Evolutionary conservation across 2,329 filamentous ascomycete genomes (phyloP).

Genomic region (Aspergillus transmontanensis): DNA sequence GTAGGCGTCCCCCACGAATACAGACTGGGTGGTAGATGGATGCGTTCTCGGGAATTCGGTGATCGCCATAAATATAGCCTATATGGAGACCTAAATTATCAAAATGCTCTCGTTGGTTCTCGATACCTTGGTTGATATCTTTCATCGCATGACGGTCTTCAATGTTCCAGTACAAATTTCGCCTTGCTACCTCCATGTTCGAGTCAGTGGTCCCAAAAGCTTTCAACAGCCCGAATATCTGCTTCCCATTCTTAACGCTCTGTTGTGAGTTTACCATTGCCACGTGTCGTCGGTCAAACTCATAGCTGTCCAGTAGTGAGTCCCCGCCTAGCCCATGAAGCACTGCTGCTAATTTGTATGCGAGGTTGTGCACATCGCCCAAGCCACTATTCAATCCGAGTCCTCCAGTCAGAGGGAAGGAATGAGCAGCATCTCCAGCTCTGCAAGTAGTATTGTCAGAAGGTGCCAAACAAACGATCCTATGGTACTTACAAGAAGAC

Average conservation of each 20-base stretch:
- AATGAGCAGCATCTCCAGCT: constrained; percentile 59
- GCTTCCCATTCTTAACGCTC: constrained; percentile 48
- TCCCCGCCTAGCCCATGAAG: constrained; percentile 32
- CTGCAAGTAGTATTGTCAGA: constrained; percentile 8
- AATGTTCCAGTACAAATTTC: too few relatives aligned
- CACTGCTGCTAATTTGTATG: constrained; percentile 42
- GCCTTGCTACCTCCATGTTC: too few relatives aligned
- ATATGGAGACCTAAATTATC: too few relatives aligned
- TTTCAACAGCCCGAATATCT: constrained; percentile 47
- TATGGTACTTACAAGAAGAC: constrained; percentile 40
- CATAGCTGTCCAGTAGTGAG: constrained; percentile 40
- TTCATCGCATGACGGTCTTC: too few relatives aligned
- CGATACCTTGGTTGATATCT: too few relatives aligned
- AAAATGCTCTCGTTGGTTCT: too few relatives aligned
- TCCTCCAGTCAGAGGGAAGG: constrained; percentile 56
- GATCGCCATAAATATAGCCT: too few relatives aligned
- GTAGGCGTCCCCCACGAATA: too few relatives aligned
- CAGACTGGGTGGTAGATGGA: too few relatives aligned
- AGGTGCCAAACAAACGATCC: not conserved
- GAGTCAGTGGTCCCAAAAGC: constrained; percentile 36
- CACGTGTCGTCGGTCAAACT: constrained; percentile 42
- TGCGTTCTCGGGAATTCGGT: too few relatives aligned
- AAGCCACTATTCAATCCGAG: constrained; percentile 59
- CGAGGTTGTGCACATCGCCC: constrained; percentile 30
- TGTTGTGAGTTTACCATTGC: constrained; percentile 45